A percentile compares a stretch with the other conserved stretches of the same genome.
phyloP scores from a whole-genome alignment of 208 protist species.

The Trypanosoma mega region DNA sequence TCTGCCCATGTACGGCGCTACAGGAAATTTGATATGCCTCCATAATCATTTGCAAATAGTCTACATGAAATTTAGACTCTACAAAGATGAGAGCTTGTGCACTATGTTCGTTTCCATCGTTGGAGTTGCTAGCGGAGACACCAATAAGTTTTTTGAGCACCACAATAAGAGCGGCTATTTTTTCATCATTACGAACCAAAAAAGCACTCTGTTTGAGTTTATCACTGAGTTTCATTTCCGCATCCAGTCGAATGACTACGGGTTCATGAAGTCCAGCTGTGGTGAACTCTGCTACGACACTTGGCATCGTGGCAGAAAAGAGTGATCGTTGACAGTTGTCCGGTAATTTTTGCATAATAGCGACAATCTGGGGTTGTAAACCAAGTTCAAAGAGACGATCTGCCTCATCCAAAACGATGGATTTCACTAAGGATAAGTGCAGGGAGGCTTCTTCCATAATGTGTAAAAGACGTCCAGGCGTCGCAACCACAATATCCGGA shows the following conservation, averaged over 20 bases:
- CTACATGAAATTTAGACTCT: constrained; percentile 96
- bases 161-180: constrained; percentile 93
- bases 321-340: constrained; percentile 95
- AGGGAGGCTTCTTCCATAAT: constrained; percentile 95
- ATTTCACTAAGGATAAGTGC: constrained; percentile 89
- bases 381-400: constrained; percentile 99
- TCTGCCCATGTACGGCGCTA: constrained; percentile 95
- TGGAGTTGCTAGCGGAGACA: constrained; percentile 34
- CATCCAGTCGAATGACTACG: constrained; percentile 96
- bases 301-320: constrained; percentile 99
- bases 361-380: constrained; percentile 93
- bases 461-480: constrained; percentile 98
- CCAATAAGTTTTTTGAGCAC: constrained; percentile 90
- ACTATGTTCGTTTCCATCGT: not conserved
- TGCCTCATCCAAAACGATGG: constrained; percentile 99
- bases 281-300: constrained; percentile 97
- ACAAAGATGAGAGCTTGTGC: constrained; percentile 97
- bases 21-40: constrained; percentile 55
- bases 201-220: constrained; percentile 95
- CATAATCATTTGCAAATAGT: constrained; percentile 96
- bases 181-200: constrained; percentile 94
- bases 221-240: constrained; percentile 96
- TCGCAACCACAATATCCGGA: constrained; percentile 99
- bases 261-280: constrained; percentile 96
- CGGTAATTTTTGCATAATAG: constrained; percentile 95